Base-by-base conservation (phyloP, 352 stramenopile genomes). In the Pythium sukuiense region DNA sequence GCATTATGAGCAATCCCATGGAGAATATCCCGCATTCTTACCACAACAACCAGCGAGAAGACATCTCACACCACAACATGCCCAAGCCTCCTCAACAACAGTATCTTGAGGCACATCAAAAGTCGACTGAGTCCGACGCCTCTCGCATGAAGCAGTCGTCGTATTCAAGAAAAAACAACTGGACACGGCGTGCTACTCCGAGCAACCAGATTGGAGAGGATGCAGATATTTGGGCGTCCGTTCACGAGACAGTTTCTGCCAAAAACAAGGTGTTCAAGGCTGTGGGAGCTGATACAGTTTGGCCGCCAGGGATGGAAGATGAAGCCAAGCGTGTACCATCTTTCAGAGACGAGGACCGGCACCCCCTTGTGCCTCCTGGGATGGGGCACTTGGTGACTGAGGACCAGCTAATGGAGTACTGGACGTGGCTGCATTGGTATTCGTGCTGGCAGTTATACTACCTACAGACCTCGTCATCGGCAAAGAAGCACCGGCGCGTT, bases 401-500 rank as follows among this genome's bases (percentile, higher is more conserved):
- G 18, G 61, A 80, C 29, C 75, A 89, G 49, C 71, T 78, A 70
- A 52, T 69, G 0, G 79, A 89, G 20, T 89, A 89, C 61, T 89
- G 80, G 79, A 81, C 67, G 24, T 89, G 81, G 79, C 57, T 89
- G 49, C 78, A 87, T 46, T 89, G 81, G 80, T 89, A 87, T 58
- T 87, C 80, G 0, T 83, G 75, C 33, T 87, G 80, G 80, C 80
- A 89, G 33, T 61, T 89, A 35, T 87, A 79, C 77, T 87, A 87
- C 49, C 58, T 87, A 58, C 74, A 82, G 37, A 76, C 41, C 7
- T 63, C 55, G 18, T 72, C 72, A 12, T 59, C 35, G 18, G 29
- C 58, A n/a, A 67, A 67, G 52, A 55, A 57, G 18, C 49, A 45
- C 6, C n/a, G 43, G 5, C 43, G 18, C 18, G 6, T 1, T 30